A percentile compares a stretch with the other conserved stretches of the same genome.
These are phyloP conservation scores for Leccinum sublutescens DNA, from an alignment of 768 basidiomycete species.

Conservation along the genomic window DNA sequence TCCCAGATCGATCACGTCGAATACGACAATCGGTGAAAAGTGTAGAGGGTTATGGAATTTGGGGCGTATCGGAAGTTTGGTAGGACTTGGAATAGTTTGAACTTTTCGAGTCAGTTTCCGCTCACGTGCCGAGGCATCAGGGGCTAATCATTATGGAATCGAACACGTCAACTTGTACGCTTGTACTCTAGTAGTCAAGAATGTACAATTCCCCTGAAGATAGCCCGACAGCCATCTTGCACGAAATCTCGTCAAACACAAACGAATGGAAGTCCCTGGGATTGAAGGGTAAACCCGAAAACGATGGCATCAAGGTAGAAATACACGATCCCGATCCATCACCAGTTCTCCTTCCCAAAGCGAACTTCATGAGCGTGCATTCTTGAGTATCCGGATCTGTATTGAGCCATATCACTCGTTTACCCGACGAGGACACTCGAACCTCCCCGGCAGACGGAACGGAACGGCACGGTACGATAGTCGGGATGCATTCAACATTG, in stretches of 20 bases:
- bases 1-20: constrained; percentile 16
- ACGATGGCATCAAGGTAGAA: constrained; percentile 41
- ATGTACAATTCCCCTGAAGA: constrained; percentile 55
- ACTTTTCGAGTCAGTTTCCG: constrained; percentile 12
- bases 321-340: constrained; percentile 4
- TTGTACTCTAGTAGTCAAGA: constrained; percentile 31
- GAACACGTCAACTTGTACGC: not conserved
- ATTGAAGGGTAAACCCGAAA: constrained; percentile 52
- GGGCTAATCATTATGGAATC: constrained; percentile 8
- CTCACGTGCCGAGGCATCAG: constrained; percentile 29
- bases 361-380: constrained; percentile 51
- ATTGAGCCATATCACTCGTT: constrained; percentile 20
- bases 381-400: constrained; percentile 30
- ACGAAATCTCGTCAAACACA: constrained; percentile 56
- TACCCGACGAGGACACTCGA: constrained; percentile 19
- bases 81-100: not conserved
- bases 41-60: not conserved
- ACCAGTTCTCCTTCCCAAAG: constrained; percentile 27
- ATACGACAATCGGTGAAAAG: constrained; percentile 1
- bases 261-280: constrained; percentile 44
- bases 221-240: constrained; percentile 49
- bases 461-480: constrained; percentile 10
- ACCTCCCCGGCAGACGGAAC: constrained; percentile 13
- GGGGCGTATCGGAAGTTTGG: constrained; percentile 4
- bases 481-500: not conserved